phyloP scores from a whole-genome alignment of 257 asterid genomes.

The Asclepias syriaca region DNA sequence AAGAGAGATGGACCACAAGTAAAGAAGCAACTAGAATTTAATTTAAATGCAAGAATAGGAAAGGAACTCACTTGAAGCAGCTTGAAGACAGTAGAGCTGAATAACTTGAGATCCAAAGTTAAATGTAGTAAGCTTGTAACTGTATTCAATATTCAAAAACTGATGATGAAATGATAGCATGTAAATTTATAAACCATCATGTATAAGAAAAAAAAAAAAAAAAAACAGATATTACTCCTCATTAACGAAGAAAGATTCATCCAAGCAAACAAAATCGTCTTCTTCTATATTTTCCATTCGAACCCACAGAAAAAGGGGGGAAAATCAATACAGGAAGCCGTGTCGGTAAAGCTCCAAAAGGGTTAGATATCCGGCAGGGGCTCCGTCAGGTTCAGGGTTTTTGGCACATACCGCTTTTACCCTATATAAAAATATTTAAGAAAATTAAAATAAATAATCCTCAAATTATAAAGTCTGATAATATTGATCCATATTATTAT shows the following conservation, averaged over 20 bases:
- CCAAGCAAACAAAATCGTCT: slow-evolving; percentile 65
- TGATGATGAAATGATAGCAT: neutral
- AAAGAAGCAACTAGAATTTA: neutral
- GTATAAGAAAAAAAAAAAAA: neutral
- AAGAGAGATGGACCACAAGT: neutral
- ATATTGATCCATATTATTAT: too few relatives aligned
- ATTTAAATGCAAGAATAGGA: neutral
- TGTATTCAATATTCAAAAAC: slow-evolving; percentile 26
- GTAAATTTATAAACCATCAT: neutral
- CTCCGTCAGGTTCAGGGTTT: too few relatives aligned
- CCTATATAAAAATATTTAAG: too few relatives aligned
- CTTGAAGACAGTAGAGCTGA: slow-evolving; percentile 73
- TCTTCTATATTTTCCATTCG: slow-evolving; percentile 30
- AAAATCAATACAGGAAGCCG: too few relatives aligned
- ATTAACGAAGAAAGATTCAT: slow-evolving; percentile 75
- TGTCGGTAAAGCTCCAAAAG: too few relatives aligned
- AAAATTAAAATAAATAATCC: too few relatives aligned
- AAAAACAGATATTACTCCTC: slow-evolving; percentile 42
- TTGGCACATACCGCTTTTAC: too few relatives aligned
- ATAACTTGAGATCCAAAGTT: slow-evolving; percentile 71
- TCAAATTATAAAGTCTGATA: too few relatives aligned
- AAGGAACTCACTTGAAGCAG: slow-evolving; percentile 66
- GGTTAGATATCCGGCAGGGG: too few relatives aligned
- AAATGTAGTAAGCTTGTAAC: slow-evolving; percentile 70
- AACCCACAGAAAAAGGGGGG: neutral